Percentiles rank a stretch among this genome's conserved stretches.
phyloP scores from a whole-genome alignment of 768 basidiomycete species.

The Russula sp. region DNA sequence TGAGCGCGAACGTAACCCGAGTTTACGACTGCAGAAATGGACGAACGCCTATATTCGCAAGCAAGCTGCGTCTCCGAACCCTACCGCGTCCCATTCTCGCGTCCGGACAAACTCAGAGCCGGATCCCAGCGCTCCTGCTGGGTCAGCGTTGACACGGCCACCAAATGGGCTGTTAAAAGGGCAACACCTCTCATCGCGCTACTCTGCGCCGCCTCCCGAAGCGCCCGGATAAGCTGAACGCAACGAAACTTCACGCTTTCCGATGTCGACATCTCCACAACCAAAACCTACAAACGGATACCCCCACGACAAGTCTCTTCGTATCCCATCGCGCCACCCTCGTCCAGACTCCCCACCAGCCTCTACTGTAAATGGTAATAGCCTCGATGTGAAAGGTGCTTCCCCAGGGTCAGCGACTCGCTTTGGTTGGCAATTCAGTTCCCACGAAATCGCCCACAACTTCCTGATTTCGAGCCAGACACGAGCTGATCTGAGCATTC shows the following conservation, averaged over 20 bases:
- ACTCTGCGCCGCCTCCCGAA: neutral
- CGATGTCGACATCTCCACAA: constrained; percentile 6
- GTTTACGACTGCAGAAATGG: too few species aligned
- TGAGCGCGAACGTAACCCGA: too few species aligned
- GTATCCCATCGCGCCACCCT: neutral
- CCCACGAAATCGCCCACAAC: constrained; percentile 35
- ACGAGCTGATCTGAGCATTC: constrained; percentile 34
- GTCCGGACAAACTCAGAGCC: too few species aligned
- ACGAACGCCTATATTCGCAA: too few species aligned
- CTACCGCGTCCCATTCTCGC: too few species aligned
- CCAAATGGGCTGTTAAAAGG: too few species aligned
- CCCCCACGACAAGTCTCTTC: constrained; percentile 8
- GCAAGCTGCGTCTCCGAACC: too few species aligned
- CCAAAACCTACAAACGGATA: constrained; percentile 2
- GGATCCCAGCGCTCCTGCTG: too few species aligned
- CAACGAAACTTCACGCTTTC: constrained; percentile 3
- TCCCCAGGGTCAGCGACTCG: constrained; percentile 30
- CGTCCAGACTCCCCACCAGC: constrained; percentile 19
- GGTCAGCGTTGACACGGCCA: too few species aligned
- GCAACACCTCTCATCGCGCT: too few species aligned
- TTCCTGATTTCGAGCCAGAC: constrained; percentile 45
- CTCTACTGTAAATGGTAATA: constrained; percentile 15
- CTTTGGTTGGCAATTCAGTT: constrained; percentile 46
- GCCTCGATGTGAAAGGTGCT: constrained; percentile 10
- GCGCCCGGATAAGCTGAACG: neutral